phyloP scores from a whole-genome alignment of 345 rosid genomes.

The Rhodamnia rubescens region DNA sequence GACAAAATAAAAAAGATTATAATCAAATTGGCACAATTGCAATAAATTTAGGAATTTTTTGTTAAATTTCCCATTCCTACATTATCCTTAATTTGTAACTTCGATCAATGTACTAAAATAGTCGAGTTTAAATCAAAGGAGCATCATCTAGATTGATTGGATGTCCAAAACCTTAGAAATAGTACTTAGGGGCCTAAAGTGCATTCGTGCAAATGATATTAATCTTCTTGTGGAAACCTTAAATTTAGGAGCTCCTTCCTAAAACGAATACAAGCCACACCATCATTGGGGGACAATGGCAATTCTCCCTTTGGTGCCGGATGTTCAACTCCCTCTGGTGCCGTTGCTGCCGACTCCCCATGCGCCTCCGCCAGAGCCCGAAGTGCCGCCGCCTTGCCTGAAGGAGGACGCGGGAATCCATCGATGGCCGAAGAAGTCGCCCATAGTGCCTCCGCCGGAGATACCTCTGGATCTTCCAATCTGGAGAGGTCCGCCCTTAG shows the following conservation, averaged over 20 bases:
- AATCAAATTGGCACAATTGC: too few species aligned
- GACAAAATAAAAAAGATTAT: too few species aligned
- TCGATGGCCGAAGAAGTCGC: not conserved
- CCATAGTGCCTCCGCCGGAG: not conserved
- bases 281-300: not conserved
- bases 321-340: not conserved
- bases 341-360: not conserved
- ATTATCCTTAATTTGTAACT: not conserved
- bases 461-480: not conserved
- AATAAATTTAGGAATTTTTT: too few species aligned
- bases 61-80: not conserved
- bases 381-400: not conserved
- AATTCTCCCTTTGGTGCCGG: not conserved
- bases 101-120: not conserved
- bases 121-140: not conserved
- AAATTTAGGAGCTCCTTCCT: not conserved
- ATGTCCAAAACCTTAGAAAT: not conserved
- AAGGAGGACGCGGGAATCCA: not conserved
- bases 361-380: fast-evolving
- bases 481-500: not conserved
- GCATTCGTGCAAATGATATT: not conserved
- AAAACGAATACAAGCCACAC: not conserved
- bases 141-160: not conserved
- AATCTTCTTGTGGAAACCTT: not conserved
- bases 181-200: not conserved